These are phyloP conservation scores for Protea cynaroides DNA, from an alignment of 164 flowering plant genomes.

Conservation along the genomic window DNA sequence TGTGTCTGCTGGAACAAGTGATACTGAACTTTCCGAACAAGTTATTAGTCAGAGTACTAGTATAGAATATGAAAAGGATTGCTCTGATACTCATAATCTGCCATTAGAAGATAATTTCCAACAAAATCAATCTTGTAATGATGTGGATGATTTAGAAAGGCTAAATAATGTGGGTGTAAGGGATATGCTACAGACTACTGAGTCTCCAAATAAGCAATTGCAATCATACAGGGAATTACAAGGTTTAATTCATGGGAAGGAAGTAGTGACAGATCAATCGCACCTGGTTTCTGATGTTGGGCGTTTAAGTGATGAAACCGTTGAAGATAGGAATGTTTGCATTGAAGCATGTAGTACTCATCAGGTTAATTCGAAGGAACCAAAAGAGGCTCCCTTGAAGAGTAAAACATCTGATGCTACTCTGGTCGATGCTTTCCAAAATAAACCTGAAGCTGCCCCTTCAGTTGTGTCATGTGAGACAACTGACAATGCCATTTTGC, in stretches of 20 bases:
- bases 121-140: conserved; percentile 11
- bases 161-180: conserved; percentile 7
- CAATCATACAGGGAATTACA: conserved; percentile 1
- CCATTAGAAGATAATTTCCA: conserved; percentile 6
- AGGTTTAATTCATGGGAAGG: conserved; percentile 10
- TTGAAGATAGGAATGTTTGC: conserved; percentile 7
- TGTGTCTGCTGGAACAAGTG: conserved; percentile 13
- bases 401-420: conserved; percentile 10
- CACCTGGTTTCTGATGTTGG: neutral
- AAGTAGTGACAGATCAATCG: conserved; percentile 4
- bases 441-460: conserved; percentile 14
- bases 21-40: conserved; percentile 5
- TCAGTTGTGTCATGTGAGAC: conserved; percentile 9
- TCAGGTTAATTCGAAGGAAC: conserved; percentile 12
- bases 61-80: conserved; percentile 10
- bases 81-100: conserved; percentile 10
- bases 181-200: conserved; percentile 3
- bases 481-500: conserved; percentile 7
- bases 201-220: conserved; percentile 13
- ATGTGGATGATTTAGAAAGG: conserved; percentile 15
- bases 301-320: conserved; percentile 9
- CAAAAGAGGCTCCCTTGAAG: conserved; percentile 13
- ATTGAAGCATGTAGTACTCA: conserved; percentile 7
- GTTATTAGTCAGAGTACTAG: neutral
- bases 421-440: conserved; percentile 16